Base-by-base conservation (phyloP, 495 filamentous ascomycete genomes). In the Coniosporium apollinis region DNA sequence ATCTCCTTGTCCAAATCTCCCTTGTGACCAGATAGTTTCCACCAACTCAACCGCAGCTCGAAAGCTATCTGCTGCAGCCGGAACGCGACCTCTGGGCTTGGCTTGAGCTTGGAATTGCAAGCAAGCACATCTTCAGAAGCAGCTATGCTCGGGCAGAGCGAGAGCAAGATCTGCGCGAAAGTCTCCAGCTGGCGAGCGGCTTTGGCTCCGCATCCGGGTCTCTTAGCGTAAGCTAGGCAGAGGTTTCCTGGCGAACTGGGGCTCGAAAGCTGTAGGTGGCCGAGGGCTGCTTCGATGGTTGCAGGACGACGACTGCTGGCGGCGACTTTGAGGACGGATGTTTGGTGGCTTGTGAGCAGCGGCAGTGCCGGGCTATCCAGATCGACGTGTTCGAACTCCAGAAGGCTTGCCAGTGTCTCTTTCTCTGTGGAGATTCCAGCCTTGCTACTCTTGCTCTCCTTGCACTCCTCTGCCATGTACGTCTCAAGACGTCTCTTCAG, bases 1-100 rank as follows among this genome's bases (percentile, higher is more conserved):
- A 91, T 50, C 19, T 92, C 82, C 48, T 72, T 79, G 17, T 65
- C 64, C 14, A 70, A 51, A 37, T 91, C 67, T 11, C 66, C 72
- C 15, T 70, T 45, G 49, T 89, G 84, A n/a, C 65, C 63, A 3
- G 73, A 70, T 21, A 85, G 33, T 22, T 61, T 70, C 83, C 82
- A 87, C 57, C 76, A 82, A 35, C 68, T 55, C 11, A 70, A 53
- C 5, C 81, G 70, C 21, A 72, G 63, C 33, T 72, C 66, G 10
- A 93, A 58, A 1, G 74, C 80, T 0, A 83, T 44, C 1, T 67
- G 49, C 44, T 92, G 82, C 8, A 91, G 49, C 24, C 61, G 64
- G 10, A 91, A 59, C 0, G 65, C 61, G 0, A 65, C 60, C 20
- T 64, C 62, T 0, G 82, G 75, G 19, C 66, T 67, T n/a, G 75